phyloP scores from a whole-genome alignment of 2,329 filamentous ascomycete species.

The Trichoderma aggressivum region DNA sequence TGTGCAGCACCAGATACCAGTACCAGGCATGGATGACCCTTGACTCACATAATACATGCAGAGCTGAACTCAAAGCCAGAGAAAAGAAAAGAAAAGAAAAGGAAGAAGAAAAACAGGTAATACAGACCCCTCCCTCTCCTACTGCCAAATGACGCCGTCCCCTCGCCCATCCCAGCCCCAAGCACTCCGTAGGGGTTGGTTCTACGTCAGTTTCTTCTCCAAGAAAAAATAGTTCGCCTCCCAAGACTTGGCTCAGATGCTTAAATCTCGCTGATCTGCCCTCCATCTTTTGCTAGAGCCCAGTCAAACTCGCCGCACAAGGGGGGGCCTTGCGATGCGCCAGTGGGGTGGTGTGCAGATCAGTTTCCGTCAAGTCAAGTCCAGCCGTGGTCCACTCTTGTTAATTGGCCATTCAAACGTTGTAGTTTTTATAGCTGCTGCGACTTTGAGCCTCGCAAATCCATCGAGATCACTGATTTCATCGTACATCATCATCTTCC shows the following conservation, averaged over 20 bases:
- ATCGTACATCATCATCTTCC: background rate
- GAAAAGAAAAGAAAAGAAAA: background rate
- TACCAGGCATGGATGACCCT: background rate
- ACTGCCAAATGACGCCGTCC: background rate
- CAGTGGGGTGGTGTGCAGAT: background rate
- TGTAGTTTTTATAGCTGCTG: background rate
- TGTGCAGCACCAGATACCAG: background rate
- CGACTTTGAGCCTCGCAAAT: background rate
- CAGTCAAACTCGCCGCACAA: background rate
- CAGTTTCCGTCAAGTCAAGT: background rate
- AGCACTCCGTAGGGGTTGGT: too few species aligned
- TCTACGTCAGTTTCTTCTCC: background rate
- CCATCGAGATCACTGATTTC: background rate
- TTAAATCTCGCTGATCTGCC: background rate
- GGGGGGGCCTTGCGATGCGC: background rate
- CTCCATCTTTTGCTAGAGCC: background rate
- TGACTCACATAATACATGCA: background rate
- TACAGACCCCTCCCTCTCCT: background rate
- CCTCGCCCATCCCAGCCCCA: background rate
- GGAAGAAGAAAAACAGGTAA: background rate
- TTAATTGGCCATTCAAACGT: background rate
- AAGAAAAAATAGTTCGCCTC: background rate
- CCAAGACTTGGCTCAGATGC: background rate
- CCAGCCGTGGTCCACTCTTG: background rate
- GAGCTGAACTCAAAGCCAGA: background rate